Evolutionary conservation across 345 rosid species (phyloP), one percentile per base, ranked within the genome.

Genomic region (Crucihimalaya himalaica): DNA sequence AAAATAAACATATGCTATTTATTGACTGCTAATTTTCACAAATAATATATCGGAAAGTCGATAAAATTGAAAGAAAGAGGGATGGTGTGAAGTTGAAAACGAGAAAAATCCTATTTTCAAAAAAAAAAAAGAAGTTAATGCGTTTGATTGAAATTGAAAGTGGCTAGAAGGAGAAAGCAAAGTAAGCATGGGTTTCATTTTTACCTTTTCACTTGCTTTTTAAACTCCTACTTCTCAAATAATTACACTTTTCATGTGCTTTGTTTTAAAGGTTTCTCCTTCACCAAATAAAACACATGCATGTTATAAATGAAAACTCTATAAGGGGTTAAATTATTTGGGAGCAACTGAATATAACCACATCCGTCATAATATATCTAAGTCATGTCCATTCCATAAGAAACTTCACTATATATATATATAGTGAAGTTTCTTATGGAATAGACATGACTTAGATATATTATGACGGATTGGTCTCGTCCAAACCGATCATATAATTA

Each of bases 101-200:
- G 71, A 65, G 78, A 53, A 31, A 39, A 74, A 27, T 16, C 4
- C 28, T 2, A 23, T 21, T 18, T 47, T 2, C 8, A 43, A 1
- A 29, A 58, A 48, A 0, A 12, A 58, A 48, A 0, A 12, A 25
- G 4, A 66, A 23, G 23, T 65, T 23, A 56, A 73, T 65, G 66
- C 42, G 37, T 66, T 66, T 58, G 72, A 74, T 66, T 58, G 72
- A 74, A 57, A 58, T 55, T 32, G 59, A 58, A 56, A 57, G 66
- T 57, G 31, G 72, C 51, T 57, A 57, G 66, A 66, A 42, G 43
- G 66, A 56, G 50, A 12, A 56, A 73, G 58, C 66, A 74, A 74
- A 66, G 57, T 18, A 74, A 58, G 67, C 61, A 74, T 74, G 78
- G 78, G 72, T 74, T 58, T 16, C 31, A 6, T 66, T 74, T 66